Evolutionary conservation across 208 protist species (phyloP).

Genomic region (Lotmaria passim): DNA sequence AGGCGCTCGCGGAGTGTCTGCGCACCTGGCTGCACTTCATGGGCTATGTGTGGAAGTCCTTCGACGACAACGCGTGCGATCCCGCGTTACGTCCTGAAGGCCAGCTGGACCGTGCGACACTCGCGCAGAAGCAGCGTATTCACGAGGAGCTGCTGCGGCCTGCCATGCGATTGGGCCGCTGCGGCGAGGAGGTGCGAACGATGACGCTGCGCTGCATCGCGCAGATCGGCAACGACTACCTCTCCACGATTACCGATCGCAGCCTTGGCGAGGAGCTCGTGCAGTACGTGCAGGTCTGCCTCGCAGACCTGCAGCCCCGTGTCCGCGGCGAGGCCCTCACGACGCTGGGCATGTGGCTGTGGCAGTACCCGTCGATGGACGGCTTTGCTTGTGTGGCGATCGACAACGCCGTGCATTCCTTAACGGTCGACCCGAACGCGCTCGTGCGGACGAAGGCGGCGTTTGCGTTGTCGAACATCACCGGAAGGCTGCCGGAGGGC

Average conservation of each 20-base stretch:
- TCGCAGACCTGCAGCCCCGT: conserved; percentile 38
- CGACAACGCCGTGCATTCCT: conserved; percentile 44
- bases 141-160: conserved; percentile 52
- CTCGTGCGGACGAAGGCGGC: conserved; percentile 74
- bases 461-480: conserved; percentile 80
- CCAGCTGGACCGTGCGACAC: conserved; percentile 46
- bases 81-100: conserved; percentile 47
- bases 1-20: conserved; percentile 69
- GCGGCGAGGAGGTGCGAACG: conserved; percentile 42
- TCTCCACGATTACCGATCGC: conserved; percentile 29
- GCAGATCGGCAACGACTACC: conserved; percentile 73
- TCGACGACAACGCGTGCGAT: conserved; percentile 79
- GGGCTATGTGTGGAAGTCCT: conserved; percentile 83
- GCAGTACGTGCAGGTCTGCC: conserved; percentile 39
- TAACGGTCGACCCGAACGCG: conserved; percentile 48
- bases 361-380: conserved; percentile 73
- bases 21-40: conserved; percentile 84
- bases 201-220: conserved; percentile 75
- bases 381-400: conserved; percentile 42
- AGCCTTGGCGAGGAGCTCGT: conserved; percentile 41
- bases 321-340: conserved; percentile 78
- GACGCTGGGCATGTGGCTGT: conserved; percentile 79
- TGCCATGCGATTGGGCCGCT: conserved; percentile 35
- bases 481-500: conserved; percentile 39
- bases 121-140: conserved; percentile 53